Evolutionary conservation across 2,329 filamentous ascomycete genomes (phyloP), one percentile per base, ranked within the genome.

Genomic region (Blumeria hordei): DNA sequence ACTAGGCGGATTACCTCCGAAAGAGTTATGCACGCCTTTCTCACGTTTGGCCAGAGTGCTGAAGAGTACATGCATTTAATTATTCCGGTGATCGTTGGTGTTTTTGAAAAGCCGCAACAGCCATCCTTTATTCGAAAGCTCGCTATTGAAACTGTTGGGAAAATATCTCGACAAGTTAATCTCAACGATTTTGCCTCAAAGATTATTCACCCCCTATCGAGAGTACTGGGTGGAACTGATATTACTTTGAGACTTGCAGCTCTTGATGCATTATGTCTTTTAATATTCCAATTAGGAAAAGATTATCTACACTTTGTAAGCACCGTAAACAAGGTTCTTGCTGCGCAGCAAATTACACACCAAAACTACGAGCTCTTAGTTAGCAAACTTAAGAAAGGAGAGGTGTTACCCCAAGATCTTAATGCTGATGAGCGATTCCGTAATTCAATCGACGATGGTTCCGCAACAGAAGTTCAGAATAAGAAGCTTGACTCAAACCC

Each of bases 11-110:
- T 78, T 12, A 83, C 88, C 2, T 94, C 88, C 0, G 88, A 95
- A 65, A 83, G 83, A 61, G 88, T 98, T 3, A 73, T 99, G 28
- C 92, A 96, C 65, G 88, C 90, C 0, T 94, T 99, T 67, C 71
- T 98, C 33, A 85, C 98, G 0, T 98, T 98, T 65, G 93, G 93
- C 0, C 83, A 88, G 0, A 96, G 88, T 64, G 85, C 85, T 10
- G 92, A 98, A 66, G 92, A 98, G 66, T 98, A 98, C 67, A 98
- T 98, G 92, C 92, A 98, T 66, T 74, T 98, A 54, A 96, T 99
- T 60, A 86, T 98, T 54, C 92, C 92, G 0, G 87, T 94, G 37
- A 88, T 98, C 63, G 88, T 98, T 8, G 81, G 84, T 47, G 84
- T 94, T 52, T 96, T 98, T 64, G 90, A 98, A 66, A 93, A 87